Conservation (phyloP, 1,139 yeast species). For the Pichia sp. region DNA sequence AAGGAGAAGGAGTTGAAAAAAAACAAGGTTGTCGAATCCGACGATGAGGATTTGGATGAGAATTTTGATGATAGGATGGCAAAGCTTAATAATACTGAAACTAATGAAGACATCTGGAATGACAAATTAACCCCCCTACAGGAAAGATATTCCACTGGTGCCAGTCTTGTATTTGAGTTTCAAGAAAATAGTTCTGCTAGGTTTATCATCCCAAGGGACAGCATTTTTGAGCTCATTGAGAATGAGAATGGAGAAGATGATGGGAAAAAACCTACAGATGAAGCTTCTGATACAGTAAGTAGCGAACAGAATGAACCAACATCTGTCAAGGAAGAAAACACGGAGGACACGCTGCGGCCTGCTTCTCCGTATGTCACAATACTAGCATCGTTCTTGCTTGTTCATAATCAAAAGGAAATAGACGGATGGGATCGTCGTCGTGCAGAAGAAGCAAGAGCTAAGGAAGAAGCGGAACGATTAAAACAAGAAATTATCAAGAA, state of each 20-base stretch:
- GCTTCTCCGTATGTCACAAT: slow-evolving; percentile 34
- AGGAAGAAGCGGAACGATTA: slow-evolving; percentile 16
- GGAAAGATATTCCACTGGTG: slow-evolving; percentile 58
- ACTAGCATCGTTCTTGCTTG: slow-evolving; percentile 56
- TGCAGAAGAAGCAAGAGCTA: slow-evolving; percentile 18
- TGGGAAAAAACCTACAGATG: slow-evolving; percentile 13
- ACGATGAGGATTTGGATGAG: slow-evolving; percentile 5
- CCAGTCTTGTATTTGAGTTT: slow-evolving; percentile 79
- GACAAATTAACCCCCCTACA: slow-evolving; percentile 68
- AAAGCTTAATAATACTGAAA: slow-evolving; percentile 14
- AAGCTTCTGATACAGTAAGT: background rate
- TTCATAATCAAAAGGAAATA: slow-evolving; percentile 47
- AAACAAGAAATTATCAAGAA: slow-evolving; percentile 9
- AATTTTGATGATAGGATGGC: slow-evolving; percentile 9
- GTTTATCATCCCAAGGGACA: slow-evolving; percentile 65
- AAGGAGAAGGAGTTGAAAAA: slow-evolving; percentile 8
- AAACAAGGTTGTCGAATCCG: slow-evolving; percentile 9
- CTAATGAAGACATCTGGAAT: slow-evolving; percentile 29
- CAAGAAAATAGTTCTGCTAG: slow-evolving; percentile 73
- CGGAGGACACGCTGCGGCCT: slow-evolving; percentile 1
- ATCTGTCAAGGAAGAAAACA: slow-evolving; percentile 2
- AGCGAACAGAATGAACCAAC: background rate
- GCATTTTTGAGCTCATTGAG: slow-evolving; percentile 59
- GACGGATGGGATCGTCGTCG: slow-evolving; percentile 38
- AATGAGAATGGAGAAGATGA: slow-evolving; percentile 18